These are phyloP conservation scores for Neltuma alba DNA, from an alignment of 306 rosid genomes.

Conservation along the genomic window DNA sequence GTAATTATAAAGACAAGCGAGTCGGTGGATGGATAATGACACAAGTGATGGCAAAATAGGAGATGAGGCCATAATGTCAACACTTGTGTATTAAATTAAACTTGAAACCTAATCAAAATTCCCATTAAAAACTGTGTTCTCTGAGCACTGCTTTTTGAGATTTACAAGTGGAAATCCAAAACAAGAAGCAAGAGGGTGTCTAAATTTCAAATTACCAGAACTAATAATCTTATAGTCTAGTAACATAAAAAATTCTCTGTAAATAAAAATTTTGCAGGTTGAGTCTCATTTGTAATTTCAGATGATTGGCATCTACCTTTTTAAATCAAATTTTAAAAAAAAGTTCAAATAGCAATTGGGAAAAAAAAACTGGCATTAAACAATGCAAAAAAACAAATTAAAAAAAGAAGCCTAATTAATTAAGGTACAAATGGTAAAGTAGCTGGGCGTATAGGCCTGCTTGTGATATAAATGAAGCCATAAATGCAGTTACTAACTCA, in stretches of 20 bases:
- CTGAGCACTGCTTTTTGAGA: background rate
- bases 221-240: too few relatives aligned
- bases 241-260: too few relatives aligned
- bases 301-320: too few relatives aligned
- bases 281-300: too few relatives aligned
- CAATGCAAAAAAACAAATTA: background rate
- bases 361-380: background rate
- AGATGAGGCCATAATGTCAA: constrained; percentile 14
- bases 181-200: background rate
- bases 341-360: background rate
- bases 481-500: background rate
- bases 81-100: background rate
- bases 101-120: background rate
- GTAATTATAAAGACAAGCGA: too few relatives aligned
- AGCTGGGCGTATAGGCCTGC: background rate
- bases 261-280: too few relatives aligned
- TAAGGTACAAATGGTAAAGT: background rate
- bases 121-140: constrained; percentile 1
- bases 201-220: background rate
- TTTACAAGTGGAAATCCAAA: background rate
- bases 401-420: background rate
- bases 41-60: constrained; percentile 10
- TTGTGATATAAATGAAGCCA: background rate
- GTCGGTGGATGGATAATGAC: background rate
- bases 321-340: too few relatives aligned